These are phyloP conservation scores for Anastatica hierochuntica DNA, from an alignment of 345 rosid genomes.

Conservation along the genomic window DNA sequence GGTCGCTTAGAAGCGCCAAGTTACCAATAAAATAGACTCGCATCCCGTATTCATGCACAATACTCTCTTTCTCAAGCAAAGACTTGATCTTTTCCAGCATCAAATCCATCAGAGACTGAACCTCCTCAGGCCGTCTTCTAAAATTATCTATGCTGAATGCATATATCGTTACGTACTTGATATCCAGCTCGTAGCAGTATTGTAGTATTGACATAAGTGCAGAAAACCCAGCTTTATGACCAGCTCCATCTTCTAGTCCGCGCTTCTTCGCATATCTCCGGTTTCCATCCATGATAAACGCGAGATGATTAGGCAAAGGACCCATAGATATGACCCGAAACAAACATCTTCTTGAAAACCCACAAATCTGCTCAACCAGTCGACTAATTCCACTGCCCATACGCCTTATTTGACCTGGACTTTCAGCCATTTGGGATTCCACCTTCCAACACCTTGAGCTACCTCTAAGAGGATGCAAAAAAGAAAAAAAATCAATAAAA, in stretches of 20 bases:
- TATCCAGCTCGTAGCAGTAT: constrained; percentile 64
- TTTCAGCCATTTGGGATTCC: constrained; percentile 14
- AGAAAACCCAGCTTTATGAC: constrained; percentile 46
- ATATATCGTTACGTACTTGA: constrained; percentile 48
- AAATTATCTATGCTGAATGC: constrained; percentile 88
- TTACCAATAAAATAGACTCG: constrained; percentile 42
- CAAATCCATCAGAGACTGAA: constrained; percentile 60
- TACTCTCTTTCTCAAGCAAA: constrained; percentile 47
- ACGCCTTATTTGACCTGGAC: neutral
- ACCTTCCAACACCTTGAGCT: no score
- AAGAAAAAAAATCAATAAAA: no score
- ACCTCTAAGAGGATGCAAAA: no score
- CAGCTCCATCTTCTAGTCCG: constrained; percentile 16
- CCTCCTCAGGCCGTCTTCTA: constrained; percentile 60
- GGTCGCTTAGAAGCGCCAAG: constrained; percentile 29
- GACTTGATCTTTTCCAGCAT: constrained; percentile 62
- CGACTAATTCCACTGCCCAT: no score
- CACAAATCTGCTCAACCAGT: constrained; percentile 11
- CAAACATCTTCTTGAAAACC: constrained; percentile 33
- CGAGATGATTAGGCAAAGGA: constrained; percentile 46
- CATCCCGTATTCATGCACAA: constrained; percentile 49
- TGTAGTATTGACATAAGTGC: constrained; percentile 49
- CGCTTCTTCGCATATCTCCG: constrained; percentile 31
- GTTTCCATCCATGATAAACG: constrained; percentile 59
- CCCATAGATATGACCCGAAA: constrained; percentile 40